Base-by-base conservation (phyloP, 345 rosid genomes). In the Draba incana region DNA sequence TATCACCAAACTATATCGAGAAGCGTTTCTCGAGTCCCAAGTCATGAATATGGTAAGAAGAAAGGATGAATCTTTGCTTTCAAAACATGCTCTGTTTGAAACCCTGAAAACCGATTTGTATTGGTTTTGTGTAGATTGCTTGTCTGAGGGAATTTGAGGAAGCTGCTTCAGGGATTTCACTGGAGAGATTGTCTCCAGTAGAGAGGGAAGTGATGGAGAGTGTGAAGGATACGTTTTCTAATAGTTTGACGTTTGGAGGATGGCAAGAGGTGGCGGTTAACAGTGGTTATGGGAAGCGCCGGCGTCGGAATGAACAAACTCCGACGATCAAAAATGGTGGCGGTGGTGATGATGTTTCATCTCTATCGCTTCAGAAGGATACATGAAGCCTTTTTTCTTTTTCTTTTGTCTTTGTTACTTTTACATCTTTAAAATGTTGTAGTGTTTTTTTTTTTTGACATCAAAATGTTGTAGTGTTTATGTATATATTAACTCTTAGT, bases 171-270 rank as follows among this genome's bases (percentile, higher is more conserved):
- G 33, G 54, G 27, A 44, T 77, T 2, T 53, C 60, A 6, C 1
- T 77, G 37, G 73, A 71, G 46, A 55, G 63, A 66, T 12, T 77
- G 54, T 46, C 80, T 51, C 76, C 80, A 0, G 72, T 59, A 24
- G 80, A 77, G 76, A 70, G 67, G 58, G 80, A 77, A 62, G 72
- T 71, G 5, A 51, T 71, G 27, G 80, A 77, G 77, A 66, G 76
- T 41, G 76, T 71, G 42, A 77, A 77, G 13, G 64, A 77, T 60
- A 77, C 72, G 1, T 66, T 77, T 4, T 23, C 73, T 51, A 66
- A 38, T 46, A 65, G 3, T 50, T 41, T 66, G 69, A 71, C 65
- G 52, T 70, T 77, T 35, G 77, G 80, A 66, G 77, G 80, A 38
- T 77, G 76, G 77, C 77, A 77, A 51, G 77, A 65, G 60, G 64